Evolutionary conservation across 345 rosid species (phyloP), one percentile per base, ranked within the genome.

Genomic region (Eucalyptus erythrocorys): DNA sequence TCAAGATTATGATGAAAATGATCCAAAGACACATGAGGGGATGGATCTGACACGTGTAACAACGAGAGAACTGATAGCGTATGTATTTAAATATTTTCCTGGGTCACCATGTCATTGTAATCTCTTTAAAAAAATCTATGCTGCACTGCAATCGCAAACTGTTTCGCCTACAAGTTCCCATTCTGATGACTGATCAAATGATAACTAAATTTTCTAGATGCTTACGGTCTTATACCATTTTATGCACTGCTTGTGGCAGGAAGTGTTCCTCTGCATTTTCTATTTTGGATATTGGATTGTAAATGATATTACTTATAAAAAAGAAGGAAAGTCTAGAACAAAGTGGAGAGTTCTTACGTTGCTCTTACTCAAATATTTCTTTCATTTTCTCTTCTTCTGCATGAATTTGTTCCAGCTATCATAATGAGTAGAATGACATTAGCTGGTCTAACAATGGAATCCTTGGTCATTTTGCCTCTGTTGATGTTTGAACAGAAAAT

Each of bases 11-110:
- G 88, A 92, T 86, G 99, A 96, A 93, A 93, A 17, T 76, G 96
- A 97, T 89, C 98, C 99, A 8, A 96, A 93, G 91, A 97, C 99
- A 85, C 99, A 97, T 3, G 96, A 95, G 88, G 99, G 99, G 91
- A 91, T 97, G 96, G 99, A 97, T 92, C 95, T 97, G 93, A 94
- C 93, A 7, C 94, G 96, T 90, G 95, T 96, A 87, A 94, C 97
- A 57, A 96, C 98, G n/a, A 96, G 89, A 90, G 94, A 96, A 79
- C 90, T 97, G 92, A 96, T 96, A 91, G 96, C 96, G 99, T 97
- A 94, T 93, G 98, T 86, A 53, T 80, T 89, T 22, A 19, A 50
- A 8, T 49, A 51, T 13, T 85, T 49, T 91, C 89, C 71, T 51
- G 86, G 68, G 47, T 76, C 4, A 8, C 47, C 84, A 76, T 40